Conservation (phyloP, 495 filamentous ascomycete species). For the Daldinia grandis region DNA sequence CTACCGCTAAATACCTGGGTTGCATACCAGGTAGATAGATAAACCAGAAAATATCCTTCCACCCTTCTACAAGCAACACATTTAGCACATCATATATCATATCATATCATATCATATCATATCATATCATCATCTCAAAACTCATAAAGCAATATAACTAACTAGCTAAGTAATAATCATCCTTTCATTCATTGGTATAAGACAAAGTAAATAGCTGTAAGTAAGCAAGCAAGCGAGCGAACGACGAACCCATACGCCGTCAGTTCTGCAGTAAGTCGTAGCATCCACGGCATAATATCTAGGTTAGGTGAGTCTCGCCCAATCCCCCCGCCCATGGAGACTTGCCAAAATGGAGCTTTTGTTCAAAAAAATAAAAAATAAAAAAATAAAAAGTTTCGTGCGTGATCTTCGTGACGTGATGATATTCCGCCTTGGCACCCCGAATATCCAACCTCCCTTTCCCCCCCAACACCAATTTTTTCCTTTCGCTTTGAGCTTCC, state of each 20-base stretch:
- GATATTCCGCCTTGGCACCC: not conserved
- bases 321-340: not conserved
- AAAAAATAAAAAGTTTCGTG: not conserved
- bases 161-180: not conserved
- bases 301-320: not conserved
- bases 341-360: not conserved
- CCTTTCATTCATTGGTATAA: conserved; percentile 24
- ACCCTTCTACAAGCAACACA: no score
- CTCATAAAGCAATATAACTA: not conserved
- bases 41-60: no score
- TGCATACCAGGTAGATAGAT: no score
- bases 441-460: not conserved
- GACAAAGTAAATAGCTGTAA: conserved; percentile 22
- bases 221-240: not conserved
- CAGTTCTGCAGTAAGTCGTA: not conserved
- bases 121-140: no score
- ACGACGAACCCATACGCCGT: not conserved
- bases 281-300: not conserved
- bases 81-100: no score
- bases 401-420: conserved; percentile 1
- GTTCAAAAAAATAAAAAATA: not conserved
- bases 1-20: no score
- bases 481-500: conserved; percentile 8
- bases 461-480: not conserved
- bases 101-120: no score